Evolutionary conservation across 352 stramenopile species (phyloP), one percentile per base, ranked within the genome.

Genomic region (Globisporangium nodosum): DNA sequence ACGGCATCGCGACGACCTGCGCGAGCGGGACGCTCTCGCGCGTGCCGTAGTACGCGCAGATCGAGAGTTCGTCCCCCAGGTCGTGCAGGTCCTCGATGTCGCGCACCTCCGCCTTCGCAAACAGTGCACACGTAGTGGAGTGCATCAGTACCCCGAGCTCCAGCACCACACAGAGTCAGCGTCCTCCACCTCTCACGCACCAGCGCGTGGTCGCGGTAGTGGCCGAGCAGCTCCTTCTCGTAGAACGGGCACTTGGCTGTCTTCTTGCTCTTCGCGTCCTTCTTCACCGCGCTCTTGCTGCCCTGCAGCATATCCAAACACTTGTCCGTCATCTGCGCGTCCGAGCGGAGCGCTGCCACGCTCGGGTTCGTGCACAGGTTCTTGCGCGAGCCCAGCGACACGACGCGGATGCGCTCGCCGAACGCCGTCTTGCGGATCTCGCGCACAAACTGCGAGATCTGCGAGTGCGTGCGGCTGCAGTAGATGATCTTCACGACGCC

Each of bases 41-140:
- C 11, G 87, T 77, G 5, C 96, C 96, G 70, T 99, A 99, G 68
- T 99, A 99, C 5, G 96, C 91, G 68, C 97, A 99, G 45, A 88
- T 91, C 5, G 90, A 90, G 70, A 93, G 87, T 18, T 97, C 75
- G 40, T 88, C 70, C 21, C 97, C 97, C 12, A 99, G 70, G 15
- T 69, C 72, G 24, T 90, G 81, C 2, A 99, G 66, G 54, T 99
- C 97, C 77, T 99, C 97, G 54, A 99, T 98, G 61, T 99, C 97
- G 54, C 90, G 81, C 33, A 93, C 80, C 42, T 88, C 70, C 24
- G 81, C 81, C 83, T 94, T 61, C 3, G 64, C 13, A 49, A 6
- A 9, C 9, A 13, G 24, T 21, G 13, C 8, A 52, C 4, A 21
- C 24, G 24, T 27, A 37, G 13, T 12, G 37, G 21, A 39, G 31